Evolutionary conservation across 192 early-diverging fungal species (phyloP).

Genomic region (Chytriomyces sp.): DNA sequence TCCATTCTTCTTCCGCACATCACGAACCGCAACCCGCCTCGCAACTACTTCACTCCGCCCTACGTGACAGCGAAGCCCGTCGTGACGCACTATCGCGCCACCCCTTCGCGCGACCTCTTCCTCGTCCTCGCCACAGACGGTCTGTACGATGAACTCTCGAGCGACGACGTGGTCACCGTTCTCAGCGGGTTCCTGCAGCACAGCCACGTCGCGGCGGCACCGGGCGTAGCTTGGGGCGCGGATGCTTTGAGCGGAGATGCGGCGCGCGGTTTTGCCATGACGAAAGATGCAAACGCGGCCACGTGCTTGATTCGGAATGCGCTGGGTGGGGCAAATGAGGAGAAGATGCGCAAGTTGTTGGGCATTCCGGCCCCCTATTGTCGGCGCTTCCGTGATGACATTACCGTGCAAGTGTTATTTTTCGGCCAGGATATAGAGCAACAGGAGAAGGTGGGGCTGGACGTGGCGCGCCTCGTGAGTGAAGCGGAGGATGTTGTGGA

Average conservation of each 20-base stretch:
- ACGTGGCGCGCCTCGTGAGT: not conserved
- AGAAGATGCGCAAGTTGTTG: conserved; percentile 35
- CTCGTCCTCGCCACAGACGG: conserved; percentile 54
- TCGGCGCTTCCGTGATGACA: conserved; percentile 52
- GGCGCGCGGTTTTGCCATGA: conserved; percentile 15
- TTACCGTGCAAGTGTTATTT: conserved; percentile 54
- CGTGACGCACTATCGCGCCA: conserved; percentile 43
- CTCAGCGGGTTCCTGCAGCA: conserved; percentile 41
- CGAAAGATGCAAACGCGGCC: conserved; percentile 44
- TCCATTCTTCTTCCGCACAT: conserved; percentile 23
- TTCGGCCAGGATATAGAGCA: conserved; percentile 30
- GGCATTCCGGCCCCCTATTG: conserved; percentile 46
- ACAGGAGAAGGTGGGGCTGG: conserved; percentile 4
- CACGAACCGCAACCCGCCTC: conserved; percentile 16
- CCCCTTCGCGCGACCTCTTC: conserved; percentile 41
- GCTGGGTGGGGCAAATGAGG: conserved; percentile 35
- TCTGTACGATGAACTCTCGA: conserved; percentile 47
- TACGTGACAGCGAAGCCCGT: conserved; percentile 56
- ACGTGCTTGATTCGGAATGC: conserved; percentile 54
- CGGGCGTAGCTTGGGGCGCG: conserved; percentile 18
- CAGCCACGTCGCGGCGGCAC: conserved; percentile 24
- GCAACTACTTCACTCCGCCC: conserved; percentile 50
- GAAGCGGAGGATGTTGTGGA: conserved; percentile 3
- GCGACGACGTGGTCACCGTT: conserved; percentile 38
- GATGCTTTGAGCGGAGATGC: conserved; percentile 14